Evolutionary conservation across 179 eudicot genomes (phyloP).

Genomic region (Beta lomatogona): DNA sequence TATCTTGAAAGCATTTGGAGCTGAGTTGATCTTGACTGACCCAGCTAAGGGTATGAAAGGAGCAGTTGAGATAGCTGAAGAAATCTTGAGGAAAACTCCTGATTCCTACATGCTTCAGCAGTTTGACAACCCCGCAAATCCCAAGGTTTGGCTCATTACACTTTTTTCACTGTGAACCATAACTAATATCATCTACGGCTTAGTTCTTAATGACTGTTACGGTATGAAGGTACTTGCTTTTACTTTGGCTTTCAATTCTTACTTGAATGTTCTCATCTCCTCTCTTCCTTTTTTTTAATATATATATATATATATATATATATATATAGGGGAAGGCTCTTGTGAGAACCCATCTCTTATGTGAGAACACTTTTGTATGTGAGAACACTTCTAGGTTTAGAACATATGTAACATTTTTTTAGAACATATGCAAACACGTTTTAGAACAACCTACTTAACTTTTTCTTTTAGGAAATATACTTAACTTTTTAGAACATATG

Average conservation of each 20-base stretch:
- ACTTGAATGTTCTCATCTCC: too few relatives aligned
- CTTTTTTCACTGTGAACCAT: not conserved
- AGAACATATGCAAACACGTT: too few relatives aligned
- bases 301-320: too few relatives aligned
- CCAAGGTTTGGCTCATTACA: constrained; percentile 57
- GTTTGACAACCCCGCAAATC: constrained; percentile 96
- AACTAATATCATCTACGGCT: not conserved
- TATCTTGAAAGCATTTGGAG: constrained; percentile 93
- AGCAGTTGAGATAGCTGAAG: constrained; percentile 88
- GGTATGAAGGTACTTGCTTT: not conserved
- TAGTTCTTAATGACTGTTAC: not conserved
- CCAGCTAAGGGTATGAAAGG: constrained; percentile 93
- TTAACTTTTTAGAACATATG: too few relatives aligned
- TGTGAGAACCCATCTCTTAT: too few relatives aligned
- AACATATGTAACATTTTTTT: too few relatives aligned
- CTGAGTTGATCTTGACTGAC: constrained; percentile 88
- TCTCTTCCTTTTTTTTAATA: too few relatives aligned
- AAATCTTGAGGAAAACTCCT: constrained; percentile 70
- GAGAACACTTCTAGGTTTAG: too few relatives aligned
- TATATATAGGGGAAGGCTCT: too few relatives aligned
- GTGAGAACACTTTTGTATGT: too few relatives aligned
- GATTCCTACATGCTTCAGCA: constrained; percentile 93
- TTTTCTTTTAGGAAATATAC: too few relatives aligned
- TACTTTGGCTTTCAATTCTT: not conserved
- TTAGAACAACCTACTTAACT: too few relatives aligned